phyloP scores from a whole-genome alignment of 2,329 filamentous ascomycete species.

The Talaromyces sp. region DNA sequence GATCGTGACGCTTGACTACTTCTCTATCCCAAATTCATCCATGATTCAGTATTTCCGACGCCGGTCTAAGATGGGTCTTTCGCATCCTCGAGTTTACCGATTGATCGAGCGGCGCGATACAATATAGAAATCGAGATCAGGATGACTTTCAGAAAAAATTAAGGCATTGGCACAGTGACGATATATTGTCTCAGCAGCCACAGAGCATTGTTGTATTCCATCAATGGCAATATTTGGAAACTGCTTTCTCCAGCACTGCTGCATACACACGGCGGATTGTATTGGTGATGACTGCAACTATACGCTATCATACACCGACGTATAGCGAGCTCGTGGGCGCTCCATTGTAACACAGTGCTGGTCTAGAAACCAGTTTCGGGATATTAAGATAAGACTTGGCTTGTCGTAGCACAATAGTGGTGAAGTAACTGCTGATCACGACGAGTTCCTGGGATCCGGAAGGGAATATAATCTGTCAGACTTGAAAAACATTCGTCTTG shows the following conservation, averaged over 20 bases:
- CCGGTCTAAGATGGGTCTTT: constrained; percentile 2
- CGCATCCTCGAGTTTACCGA: constrained; percentile 7
- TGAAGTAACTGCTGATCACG: background rate
- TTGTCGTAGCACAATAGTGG: background rate
- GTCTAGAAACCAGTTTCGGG: constrained; percentile 2
- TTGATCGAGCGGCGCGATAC: background rate
- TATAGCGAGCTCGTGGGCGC: background rate
- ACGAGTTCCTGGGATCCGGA: background rate
- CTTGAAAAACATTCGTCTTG: background rate
- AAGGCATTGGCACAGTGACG: background rate
- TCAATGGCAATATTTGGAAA: background rate
- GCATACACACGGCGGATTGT: background rate
- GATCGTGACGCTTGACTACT: background rate
- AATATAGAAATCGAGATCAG: background rate
- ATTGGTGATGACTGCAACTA: constrained; percentile 1
- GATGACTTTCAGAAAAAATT: background rate
- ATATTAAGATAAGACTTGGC: background rate
- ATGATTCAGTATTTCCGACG: background rate
- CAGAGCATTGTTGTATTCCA: background rate
- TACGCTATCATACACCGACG: background rate
- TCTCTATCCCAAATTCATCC: background rate
- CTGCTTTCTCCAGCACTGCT: background rate
- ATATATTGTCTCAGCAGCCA: background rate
- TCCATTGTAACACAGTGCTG: constrained; percentile 1
- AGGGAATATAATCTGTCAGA: background rate